phyloP scores from a whole-genome alignment of 2,329 filamentous ascomycete species.

The Cordyceps cicadae region DNA sequence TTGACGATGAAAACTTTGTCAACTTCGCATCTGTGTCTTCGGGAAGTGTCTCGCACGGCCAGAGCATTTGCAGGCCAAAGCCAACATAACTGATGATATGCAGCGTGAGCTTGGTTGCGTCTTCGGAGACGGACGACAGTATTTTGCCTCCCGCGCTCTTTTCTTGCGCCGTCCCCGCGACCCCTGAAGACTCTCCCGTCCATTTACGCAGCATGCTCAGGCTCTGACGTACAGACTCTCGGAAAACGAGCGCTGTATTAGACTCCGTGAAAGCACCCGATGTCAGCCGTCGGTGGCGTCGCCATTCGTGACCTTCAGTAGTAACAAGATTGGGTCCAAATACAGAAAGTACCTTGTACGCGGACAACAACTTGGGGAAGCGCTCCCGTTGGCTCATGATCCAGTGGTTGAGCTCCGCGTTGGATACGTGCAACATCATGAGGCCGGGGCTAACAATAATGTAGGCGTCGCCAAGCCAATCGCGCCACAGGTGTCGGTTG shows the following conservation, averaged over 20 bases:
- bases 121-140: slow-evolving; percentile 48
- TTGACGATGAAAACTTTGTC: slow-evolving; percentile 39
- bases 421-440: slow-evolving; percentile 48
- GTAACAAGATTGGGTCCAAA: slow-evolving; percentile 67
- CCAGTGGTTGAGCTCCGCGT: slow-evolving; percentile 57
- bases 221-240: slow-evolving; percentile 54
- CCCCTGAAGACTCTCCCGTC: slow-evolving; percentile 29
- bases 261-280: slow-evolving; percentile 68
- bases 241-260: slow-evolving; percentile 61
- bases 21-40: slow-evolving; percentile 34
- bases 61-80: slow-evolving; percentile 55
- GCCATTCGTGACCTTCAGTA: slow-evolving; percentile 62
- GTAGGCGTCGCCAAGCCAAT: slow-evolving; percentile 54
- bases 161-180: slow-evolving; percentile 17
- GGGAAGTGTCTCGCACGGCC: slow-evolving; percentile 52
- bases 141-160: slow-evolving; percentile 25
- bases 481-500: slow-evolving; percentile 49
- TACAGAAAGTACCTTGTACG: slow-evolving; percentile 28
- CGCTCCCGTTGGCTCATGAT: slow-evolving; percentile 58
- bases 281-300: slow-evolving; percentile 63
- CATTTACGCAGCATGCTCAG: slow-evolving; percentile 52
- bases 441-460: slow-evolving; percentile 51
- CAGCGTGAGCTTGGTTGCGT: slow-evolving; percentile 55
- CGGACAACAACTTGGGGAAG: slow-evolving; percentile 46
- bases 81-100: slow-evolving; percentile 59